These are phyloP conservation scores for Nitzschia sp. DNA, from an alignment of 108 stramenopile genomes.

Conservation along the genomic window DNA sequence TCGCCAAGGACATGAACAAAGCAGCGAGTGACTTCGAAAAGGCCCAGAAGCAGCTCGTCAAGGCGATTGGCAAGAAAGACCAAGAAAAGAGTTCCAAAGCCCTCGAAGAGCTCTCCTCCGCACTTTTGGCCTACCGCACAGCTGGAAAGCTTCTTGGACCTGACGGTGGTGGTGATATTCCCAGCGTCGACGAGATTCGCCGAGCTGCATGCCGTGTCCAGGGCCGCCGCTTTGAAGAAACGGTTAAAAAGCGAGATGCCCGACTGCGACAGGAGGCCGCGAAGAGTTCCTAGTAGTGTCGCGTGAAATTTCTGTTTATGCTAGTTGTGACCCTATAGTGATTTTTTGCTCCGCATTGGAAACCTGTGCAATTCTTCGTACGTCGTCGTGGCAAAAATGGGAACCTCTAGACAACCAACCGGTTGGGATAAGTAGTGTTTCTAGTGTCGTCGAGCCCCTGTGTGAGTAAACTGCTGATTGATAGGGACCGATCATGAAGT, in stretches of 20 bases:
- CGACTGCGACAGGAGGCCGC: conserved; percentile 21
- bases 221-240: conserved; percentile 68
- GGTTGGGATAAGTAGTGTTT: no score
- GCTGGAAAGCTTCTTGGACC: conserved; percentile 69
- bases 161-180: conserved; percentile 87
- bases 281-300: no score
- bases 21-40: conserved; percentile 70
- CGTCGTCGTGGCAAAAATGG: no score
- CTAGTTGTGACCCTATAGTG: no score
- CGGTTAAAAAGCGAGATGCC: conserved; percentile 63
- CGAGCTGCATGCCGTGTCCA: conserved; percentile 58
- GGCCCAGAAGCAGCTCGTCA: conserved; percentile 52
- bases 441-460: no score
- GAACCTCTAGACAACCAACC: no score
- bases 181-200: conserved; percentile 84
- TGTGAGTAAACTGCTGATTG: no score
- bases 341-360: no score
- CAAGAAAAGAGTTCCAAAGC: conserved; percentile 50
- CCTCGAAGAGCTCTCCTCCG: conserved; percentile 63
- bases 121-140: conserved; percentile 62
- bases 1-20: conserved; percentile 75
- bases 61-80: conserved; percentile 75
- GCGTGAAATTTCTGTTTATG: no score
- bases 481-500: no score
- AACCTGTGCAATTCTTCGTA: no score